phyloP scores from a whole-genome alignment of 305 asterid species.

The Rubia tinctorum region DNA sequence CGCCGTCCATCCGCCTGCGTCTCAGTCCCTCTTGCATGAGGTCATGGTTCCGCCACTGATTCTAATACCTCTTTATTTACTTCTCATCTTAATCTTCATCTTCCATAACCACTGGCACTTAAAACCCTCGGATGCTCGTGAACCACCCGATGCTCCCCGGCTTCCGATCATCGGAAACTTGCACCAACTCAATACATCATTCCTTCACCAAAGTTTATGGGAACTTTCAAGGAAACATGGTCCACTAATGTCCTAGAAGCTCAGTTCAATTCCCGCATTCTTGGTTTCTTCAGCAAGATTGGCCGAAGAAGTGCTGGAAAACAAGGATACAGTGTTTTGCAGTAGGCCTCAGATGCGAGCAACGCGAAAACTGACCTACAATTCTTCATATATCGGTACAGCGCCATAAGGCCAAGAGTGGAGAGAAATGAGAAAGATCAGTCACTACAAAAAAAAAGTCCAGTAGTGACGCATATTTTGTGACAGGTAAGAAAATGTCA shows the following conservation, averaged over 20 bases:
- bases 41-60: too few relatives aligned
- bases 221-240: neutral
- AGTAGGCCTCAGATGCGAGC: neutral
- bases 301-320: neutral
- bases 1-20: too few relatives aligned
- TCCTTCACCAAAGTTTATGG: neutral
- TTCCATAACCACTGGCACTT: neutral
- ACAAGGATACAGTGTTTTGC: neutral
- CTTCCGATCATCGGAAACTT: neutral
- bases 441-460: too few relatives aligned
- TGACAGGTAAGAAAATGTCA: too few relatives aligned
- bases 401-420: neutral
- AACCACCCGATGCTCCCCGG: neutral
- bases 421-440: neutral
- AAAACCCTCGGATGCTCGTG: neutral
- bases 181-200: neutral
- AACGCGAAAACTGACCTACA: neutral
- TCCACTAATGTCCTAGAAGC: neutral
- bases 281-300: neutral
- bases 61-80: neutral
- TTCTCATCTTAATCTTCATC: neutral
- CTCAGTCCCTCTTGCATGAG: too few relatives aligned
- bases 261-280: neutral
- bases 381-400: neutral
- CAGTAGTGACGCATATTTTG: too few relatives aligned